Conservation (phyloP, 192 early-diverging fungal species). For the Irineochytrium annulatum region DNA sequence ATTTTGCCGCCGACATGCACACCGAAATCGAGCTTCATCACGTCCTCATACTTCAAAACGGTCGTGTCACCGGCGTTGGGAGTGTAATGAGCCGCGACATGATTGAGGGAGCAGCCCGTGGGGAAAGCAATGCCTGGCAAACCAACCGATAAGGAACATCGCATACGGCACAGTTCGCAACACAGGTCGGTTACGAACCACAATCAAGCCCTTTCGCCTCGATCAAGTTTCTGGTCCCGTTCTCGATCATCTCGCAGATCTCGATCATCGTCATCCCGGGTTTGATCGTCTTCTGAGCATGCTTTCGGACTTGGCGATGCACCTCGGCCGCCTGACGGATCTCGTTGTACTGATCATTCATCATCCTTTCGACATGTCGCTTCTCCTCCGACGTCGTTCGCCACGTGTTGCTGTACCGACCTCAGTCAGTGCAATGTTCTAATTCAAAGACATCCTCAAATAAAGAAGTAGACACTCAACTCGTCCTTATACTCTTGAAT, state of each 20-base stretch:
- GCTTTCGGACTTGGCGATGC: constrained; percentile 82
- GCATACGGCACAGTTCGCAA: no score
- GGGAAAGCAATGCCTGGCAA: constrained; percentile 85
- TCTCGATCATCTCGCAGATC: constrained; percentile 89
- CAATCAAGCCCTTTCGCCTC: constrained; percentile 82
- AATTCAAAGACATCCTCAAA: background rate
- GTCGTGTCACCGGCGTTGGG: constrained; percentile 96
- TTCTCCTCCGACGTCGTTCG: constrained; percentile 93
- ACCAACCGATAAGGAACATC: no score
- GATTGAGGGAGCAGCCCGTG: constrained; percentile 88
- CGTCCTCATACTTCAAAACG: constrained; percentile 82
- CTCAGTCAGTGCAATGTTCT: background rate
- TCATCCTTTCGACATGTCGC: constrained; percentile 70
- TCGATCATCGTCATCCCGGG: constrained; percentile 95
- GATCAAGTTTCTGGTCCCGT: constrained; percentile 80
- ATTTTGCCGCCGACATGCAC: constrained; percentile 88
- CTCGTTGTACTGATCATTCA: constrained; percentile 73
- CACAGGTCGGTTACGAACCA: constrained; percentile 27
- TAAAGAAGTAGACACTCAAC: no score
- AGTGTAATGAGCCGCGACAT: constrained; percentile 96
- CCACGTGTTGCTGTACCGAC: constrained; percentile 67
- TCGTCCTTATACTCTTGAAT: constrained; percentile 82
- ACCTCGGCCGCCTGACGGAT: constrained; percentile 89
- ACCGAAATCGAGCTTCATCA: constrained; percentile 97
- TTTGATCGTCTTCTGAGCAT: constrained; percentile 76